Evolutionary conservation across 768 basidiomycete genomes (phyloP), one percentile per base, ranked within the genome.

Genomic region (Leccinum subtestaceum): DNA sequence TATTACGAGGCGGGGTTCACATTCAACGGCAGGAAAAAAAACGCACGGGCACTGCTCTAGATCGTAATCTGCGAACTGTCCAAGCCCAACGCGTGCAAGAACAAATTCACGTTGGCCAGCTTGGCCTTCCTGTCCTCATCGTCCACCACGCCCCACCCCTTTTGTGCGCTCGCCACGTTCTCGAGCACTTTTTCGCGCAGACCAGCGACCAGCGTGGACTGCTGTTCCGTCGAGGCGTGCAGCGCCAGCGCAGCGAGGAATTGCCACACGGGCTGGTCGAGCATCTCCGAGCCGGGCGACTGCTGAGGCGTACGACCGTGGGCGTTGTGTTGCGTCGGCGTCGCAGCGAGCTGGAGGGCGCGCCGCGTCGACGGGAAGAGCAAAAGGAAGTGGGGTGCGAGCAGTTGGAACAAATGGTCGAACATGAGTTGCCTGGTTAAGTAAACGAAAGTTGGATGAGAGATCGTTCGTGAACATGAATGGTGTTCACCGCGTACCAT

Each of bases 251-350:
- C 87, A 7, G 94, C 92, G 36, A 97, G 82, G 80, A 95, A 92
- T 70, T 91, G 89, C 94, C 95, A 97, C n/a, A 93, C 91, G 13
- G 90, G 91, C 72, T 91, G 90, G 74, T 96, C 93, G 56, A 89
- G 80, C 58, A 82, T 78, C 69, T 91, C 89, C 72, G 76, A 40
- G 69, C 72, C 47, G 58, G 65, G 12, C 2, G 49, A 86, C 68
- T 91, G 89, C 73, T 94, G 88, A 58, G 88, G 77, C 45, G 77
- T 74, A 67, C 89, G 89, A 32, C 81, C 80, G 27, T 78, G 68
- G 32, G 50, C 40, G n/a, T 64, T 69, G 56, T 71, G 72, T 40
- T 73, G 75, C 29, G 74, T 49, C 72, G 77, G 62, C 69, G 73
- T 54, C 11, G 70, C 74, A 58, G 62, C 61, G 60, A 68, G 79